phyloP scores from a whole-genome alignment of 2,329 filamentous ascomycete species.

The Neofusicoccum cordaticola region DNA sequence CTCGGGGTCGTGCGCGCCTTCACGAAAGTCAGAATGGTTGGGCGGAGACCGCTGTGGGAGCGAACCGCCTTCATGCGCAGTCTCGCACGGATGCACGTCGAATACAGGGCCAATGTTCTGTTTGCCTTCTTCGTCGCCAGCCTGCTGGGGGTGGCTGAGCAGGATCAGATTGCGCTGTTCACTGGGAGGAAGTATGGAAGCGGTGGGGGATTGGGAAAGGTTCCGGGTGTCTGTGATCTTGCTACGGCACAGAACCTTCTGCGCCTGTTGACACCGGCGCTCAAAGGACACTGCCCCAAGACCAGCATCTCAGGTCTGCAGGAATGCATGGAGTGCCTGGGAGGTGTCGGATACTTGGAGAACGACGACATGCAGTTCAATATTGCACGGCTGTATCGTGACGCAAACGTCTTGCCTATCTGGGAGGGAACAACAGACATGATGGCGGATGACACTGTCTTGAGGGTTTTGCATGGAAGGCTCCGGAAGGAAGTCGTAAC shows the following conservation, averaged over 20 bases:
- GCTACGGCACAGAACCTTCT: conserved; percentile 44
- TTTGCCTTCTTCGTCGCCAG: conserved; percentile 55
- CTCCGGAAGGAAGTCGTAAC: too few relatives aligned
- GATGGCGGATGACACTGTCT: conserved; percentile 52
- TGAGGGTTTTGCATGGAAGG: conserved; percentile 42
- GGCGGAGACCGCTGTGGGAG: conserved; percentile 46
- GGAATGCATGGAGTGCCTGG: conserved; percentile 62
- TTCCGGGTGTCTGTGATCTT: conserved; percentile 19
- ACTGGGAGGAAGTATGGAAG: conserved; percentile 21
- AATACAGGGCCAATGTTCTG: conserved; percentile 58
- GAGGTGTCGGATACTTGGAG: conserved; percentile 65
- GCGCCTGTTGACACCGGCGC: conserved; percentile 57
- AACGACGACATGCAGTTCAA: conserved; percentile 64
- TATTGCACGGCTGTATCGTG: conserved; percentile 63
- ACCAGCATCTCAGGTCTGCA: conserved; percentile 51
- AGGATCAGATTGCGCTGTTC: conserved; percentile 21
- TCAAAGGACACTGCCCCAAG: conserved; percentile 59
- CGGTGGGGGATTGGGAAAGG: conserved; percentile 18
- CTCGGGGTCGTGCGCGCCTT: conserved; percentile 59
- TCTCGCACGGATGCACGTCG: conserved; percentile 54
- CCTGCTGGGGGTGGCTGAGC: conserved; percentile 56
- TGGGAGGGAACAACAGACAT: conserved; percentile 75
- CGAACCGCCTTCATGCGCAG: conserved; percentile 58
- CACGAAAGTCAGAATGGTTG: conserved; percentile 54
- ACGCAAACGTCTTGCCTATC: conserved; percentile 62